Evolutionary conservation across 2,329 filamentous ascomycete species (phyloP), one percentile per base, ranked within the genome.

Genomic region (Penicillium decumbens): DNA sequence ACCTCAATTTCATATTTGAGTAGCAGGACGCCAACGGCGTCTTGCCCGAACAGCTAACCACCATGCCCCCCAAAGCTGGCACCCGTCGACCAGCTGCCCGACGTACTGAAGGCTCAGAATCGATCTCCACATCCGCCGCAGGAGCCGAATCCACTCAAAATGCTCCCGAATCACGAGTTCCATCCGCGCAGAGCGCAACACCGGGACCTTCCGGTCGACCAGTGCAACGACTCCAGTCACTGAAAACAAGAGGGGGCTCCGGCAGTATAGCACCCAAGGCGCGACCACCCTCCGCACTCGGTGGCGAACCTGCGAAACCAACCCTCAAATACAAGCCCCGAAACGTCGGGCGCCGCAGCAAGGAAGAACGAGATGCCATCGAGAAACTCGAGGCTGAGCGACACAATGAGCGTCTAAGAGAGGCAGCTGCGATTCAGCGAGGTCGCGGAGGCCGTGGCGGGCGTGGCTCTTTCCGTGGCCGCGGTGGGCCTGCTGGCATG

Each of bases 311-410:
- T 1, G 55, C 64, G 2, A 72, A 71, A 47, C 70, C 71, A 6
- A 63, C 63, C 2, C 56, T 75, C 28, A 75, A 75, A 53, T 73
- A 71, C 48, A 67, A 72, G 53, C 74, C 74, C 4, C 71, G 70
- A 42, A 65, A 67, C 2, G 67, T 71, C 6, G 59, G 55, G 6
- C 72, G 73, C 10, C 69, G 71, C 41, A 73, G 69, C 53, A 74
- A 75, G 57, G 71, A 72, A 49, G 73, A 75, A 56, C 70, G 73
- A 52, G 72, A 75, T 37, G 70, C 67, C 8, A 66, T 71, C 1
- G 69, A 73, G 60, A 67, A 65, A 43, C 57, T 70, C 6, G 74
- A 76, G 57, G 68, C 68, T 41, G 65, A 74, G 57, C 65, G 72
- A 23, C 45, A 69, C 33, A 65, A 64, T 32, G 69, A 72, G 53